These are phyloP conservation scores for Lipomyces kockii DNA, from an alignment of 805 yeast genomes.

Conservation along the genomic window DNA sequence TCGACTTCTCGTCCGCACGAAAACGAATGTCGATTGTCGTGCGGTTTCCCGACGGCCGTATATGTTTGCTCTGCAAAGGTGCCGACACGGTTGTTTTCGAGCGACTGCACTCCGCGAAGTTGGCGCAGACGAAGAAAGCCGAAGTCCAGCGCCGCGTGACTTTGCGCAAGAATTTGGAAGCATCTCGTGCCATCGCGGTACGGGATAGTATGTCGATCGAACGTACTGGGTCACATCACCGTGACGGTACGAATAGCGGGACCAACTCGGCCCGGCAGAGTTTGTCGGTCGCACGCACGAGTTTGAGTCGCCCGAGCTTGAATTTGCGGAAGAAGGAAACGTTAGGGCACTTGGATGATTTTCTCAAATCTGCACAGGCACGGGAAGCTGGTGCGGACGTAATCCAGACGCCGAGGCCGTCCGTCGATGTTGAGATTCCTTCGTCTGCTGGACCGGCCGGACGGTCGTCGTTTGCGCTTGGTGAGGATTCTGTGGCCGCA, in stretches of 20 bases:
- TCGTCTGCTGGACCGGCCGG: constrained; percentile 16
- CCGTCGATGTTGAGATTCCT: constrained; percentile 27
- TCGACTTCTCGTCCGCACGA: constrained; percentile 85
- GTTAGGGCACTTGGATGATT: constrained; percentile 40
- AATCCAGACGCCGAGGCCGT: constrained; percentile 16
- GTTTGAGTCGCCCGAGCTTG: constrained; percentile 39
- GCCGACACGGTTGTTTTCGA: constrained; percentile 92
- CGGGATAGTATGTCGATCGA: constrained; percentile 54
- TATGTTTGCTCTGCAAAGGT: constrained; percentile 87
- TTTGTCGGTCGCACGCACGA: constrained; percentile 36
- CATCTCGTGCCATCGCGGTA: constrained; percentile 61
- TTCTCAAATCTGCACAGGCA: constrained; percentile 39
- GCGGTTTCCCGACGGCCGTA: constrained; percentile 71
- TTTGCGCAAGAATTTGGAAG: constrained; percentile 75
- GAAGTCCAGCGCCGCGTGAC: constrained; percentile 63
- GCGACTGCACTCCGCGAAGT: constrained; percentile 59
- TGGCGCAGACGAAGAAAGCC: constrained; percentile 67
- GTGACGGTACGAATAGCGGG: not conserved
- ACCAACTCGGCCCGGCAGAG: constrained; percentile 46
- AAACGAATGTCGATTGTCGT: constrained; percentile 94
- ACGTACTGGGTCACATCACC: constrained; percentile 6
- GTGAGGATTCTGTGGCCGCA: constrained; percentile 8
- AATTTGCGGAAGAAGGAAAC: constrained; percentile 40
- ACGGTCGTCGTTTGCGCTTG: constrained; percentile 11
- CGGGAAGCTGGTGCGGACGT: constrained; percentile 39